Evolutionary conservation across 768 basidiomycete species (phyloP), one percentile per base, ranked within the genome.

Genomic region (Termitomyces sp.): DNA sequence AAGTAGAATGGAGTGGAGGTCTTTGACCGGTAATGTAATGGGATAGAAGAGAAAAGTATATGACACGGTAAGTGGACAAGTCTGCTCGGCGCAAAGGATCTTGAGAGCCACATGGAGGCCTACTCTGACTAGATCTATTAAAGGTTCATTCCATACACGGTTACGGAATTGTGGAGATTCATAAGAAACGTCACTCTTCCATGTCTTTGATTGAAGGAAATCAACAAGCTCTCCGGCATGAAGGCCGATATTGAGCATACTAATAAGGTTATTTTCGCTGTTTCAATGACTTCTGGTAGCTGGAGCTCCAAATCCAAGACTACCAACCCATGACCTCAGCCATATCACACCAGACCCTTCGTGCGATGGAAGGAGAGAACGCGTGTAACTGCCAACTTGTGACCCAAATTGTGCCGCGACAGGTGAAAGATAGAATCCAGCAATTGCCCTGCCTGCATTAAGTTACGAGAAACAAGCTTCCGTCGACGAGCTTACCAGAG

Each of bases 401-500:
- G 67, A 65, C 5, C 77, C 75, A 49, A 75, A 56, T n/a, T 68
- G 64, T 1, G 68, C 63, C 28, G 69, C 69, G 48, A 76, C 67
- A 0, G 78, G 78, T 1, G 70, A 68, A n/a, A 81, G 53, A 62
- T 73, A 79, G 57, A 73, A 75, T 51, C 76, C 71, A 21, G 74
- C 74, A 35, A 80, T 57, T 5, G 76, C 79, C 78, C 78, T 83
- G 54, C 28, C 28, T 26, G 28, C 23, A 42, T 37, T 52, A 41
- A 48, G 35, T 14, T 46, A 40, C 12, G 26, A 38, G 8, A 42
- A 30, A 52, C 15, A 23, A 21, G 43, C 26, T 35, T 28, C 35
- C 42, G 28, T 9, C 3, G 31, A 45, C 19, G 14, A 15, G 63
- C 85, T 63, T 59, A 88, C 87, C 87, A 87, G 31, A 86, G 66